Evolutionary conservation across 208 protist species (phyloP), one percentile per base, ranked within the genome.

Genomic region (Leishmania amazonensis): DNA sequence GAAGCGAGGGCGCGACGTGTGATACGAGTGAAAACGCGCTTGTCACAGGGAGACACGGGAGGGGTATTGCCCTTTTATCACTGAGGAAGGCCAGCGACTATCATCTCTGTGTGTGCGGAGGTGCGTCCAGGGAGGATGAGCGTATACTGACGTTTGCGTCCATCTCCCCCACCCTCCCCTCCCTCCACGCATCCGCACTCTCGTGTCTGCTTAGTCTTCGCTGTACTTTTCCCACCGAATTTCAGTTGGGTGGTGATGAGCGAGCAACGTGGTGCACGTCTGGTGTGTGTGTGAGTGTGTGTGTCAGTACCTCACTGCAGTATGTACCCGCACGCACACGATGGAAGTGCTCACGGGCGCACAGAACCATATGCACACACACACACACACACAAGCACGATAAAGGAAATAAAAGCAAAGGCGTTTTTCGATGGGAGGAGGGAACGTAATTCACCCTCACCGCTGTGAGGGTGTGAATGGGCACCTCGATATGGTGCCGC

Each of bases 1-100:
- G 35, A 85, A 81, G 60, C 81, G 81, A 40, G 60, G 57, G 38
- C 76, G 76, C 24, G 76, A 78, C 24, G 71, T 31, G 24, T 75
- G 54, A 67, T 60, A 7, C 24, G 68, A 21, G 24, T 2, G 28
- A 53, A 74, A 17, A 35, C 9, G 7, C 24, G 60, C 60, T 49
- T 31, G 60, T 17, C 38, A 24, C 42, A 40, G 58, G 68, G 57
- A 68, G 57, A 35, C 45, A n/a, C 19, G 28, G 17, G 17, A 28
- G 73, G n/a, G 21, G 19, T 28, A 24, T n/a, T 7, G 2, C 67
- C 31, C 17, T 54, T 54, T 54, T 54, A 54, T 54, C 4, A 21
- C 51, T 54, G 51, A 54, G 9, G 51, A 54, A 9, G 51, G 3
- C 0, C 51, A 21, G 51, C 15, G 5, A 54, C 51, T 21, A 54